Base-by-base conservation (phyloP, 176 grass and related monocot genomes). In the Urochloa ruziziensis region DNA sequence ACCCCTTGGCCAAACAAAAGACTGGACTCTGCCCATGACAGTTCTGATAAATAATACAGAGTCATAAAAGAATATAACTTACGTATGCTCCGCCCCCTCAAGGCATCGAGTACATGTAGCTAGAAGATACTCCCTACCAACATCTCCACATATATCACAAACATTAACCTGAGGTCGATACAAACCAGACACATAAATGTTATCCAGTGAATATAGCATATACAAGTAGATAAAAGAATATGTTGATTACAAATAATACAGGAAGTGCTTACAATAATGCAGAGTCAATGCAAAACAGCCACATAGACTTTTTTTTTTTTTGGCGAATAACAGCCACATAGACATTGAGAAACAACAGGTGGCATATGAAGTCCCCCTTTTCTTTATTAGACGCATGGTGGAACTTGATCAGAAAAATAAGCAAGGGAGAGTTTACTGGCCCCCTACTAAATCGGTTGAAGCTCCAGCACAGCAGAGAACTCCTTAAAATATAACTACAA, bases 61-160 rank as follows among this genome's bases (percentile, higher is more conserved):
- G 43, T 30, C 43, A 75, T 60, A 43, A 52, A 5, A 28, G 58
- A 73, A 82, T 81, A n/a, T 70, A 83, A 72, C 91, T 98, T 93
- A 98, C 96, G 73, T 98, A 51, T 98, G 96, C 80, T 98, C 96
- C 3, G 96, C 96, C 11, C 96, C 96, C 64, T 98, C 96, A 85
- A 91, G 54, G 79, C 96, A 98, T 93, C 89, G 86, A 82, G 86
- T 98, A 59, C 96, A 98, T 79, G 96, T 90, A 81, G 91, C 96
- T 64, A 98, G 89, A 86, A 86, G 89, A 84, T 95, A 92, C 62
- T 98, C 96, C 71, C 91, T 90, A 51, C 96, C 96, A 67, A 92
- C 80, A 91, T 98, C 96, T 86, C 96, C 96, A 76, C 96, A 98
- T 82, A 98, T 98, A 98, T 98, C 96, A 85, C 96, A 98, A 82